Evolutionary conservation across 108 stramenopile genomes (phyloP).

Genomic region (Stephanodiscus minutulus): DNA sequence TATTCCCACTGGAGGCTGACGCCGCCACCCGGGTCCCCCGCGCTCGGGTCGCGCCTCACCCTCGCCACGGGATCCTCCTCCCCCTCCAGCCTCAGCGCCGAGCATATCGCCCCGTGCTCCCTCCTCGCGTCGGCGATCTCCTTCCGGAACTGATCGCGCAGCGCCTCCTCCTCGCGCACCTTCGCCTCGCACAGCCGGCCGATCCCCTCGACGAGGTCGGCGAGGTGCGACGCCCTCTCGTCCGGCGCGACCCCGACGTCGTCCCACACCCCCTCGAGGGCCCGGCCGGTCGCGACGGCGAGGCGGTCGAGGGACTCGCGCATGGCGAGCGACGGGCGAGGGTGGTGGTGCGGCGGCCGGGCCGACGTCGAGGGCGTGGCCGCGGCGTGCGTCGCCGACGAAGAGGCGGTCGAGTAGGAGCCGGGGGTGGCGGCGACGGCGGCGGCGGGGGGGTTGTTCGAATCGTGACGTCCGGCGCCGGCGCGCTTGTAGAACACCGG

Average conservation of each 20-base stretch:
- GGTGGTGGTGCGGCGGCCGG: not conserved
- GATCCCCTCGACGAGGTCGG: conserved; percentile 68
- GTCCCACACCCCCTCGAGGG: conserved; percentile 82
- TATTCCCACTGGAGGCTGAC: conserved; percentile 69
- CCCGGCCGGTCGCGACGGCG: conserved; percentile 63
- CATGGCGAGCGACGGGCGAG: conserved; percentile 31
- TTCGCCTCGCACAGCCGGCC: conserved; percentile 70
- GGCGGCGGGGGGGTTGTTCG: not conserved
- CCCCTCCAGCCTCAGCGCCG: conserved; percentile 53
- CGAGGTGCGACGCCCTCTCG: conserved; percentile 76
- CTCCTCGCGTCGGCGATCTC: conserved; percentile 65
- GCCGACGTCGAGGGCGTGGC: conserved; percentile 2
- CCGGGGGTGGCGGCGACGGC: not conserved
- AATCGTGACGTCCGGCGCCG: not conserved
- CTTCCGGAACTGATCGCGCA: conserved; percentile 79
- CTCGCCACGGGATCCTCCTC: conserved; percentile 28
- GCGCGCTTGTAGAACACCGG: conserved; percentile 9
- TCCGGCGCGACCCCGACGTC: conserved; percentile 79
- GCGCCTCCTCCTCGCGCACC: conserved; percentile 67
- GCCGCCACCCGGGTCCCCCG: conserved; percentile 6
- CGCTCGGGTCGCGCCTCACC: conserved; percentile 46
- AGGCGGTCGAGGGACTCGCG: conserved; percentile 37
- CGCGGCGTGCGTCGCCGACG: not conserved
- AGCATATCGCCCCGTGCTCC: conserved; percentile 53
- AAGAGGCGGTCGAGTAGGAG: not conserved